These are phyloP conservation scores for Rosa lucieae DNA, from an alignment of 306 rosid genomes.

Conservation along the genomic window DNA sequence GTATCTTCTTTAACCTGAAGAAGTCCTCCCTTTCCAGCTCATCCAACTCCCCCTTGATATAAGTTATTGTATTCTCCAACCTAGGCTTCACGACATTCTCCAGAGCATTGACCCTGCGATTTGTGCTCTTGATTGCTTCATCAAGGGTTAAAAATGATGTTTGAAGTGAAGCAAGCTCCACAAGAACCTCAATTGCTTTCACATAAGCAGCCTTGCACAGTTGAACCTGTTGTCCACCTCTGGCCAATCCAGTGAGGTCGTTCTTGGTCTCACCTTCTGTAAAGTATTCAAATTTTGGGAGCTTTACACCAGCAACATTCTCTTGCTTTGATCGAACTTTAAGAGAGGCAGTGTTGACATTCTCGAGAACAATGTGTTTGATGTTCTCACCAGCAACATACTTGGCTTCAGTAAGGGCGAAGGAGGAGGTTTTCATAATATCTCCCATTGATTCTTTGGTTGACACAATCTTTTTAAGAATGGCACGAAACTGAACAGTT, in stretches of 20 bases:
- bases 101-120: conserved; percentile 89
- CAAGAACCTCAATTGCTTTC: conserved; percentile 90
- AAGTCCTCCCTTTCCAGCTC: conserved; percentile 96
- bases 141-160: conserved; percentile 93
- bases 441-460: conserved; percentile 97
- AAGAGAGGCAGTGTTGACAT: conserved; percentile 72
- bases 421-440: conserved; percentile 79
- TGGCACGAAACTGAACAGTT: conserved; percentile 83
- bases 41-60: conserved; percentile 89
- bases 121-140: conserved; percentile 88
- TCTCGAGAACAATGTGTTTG: conserved; percentile 86
- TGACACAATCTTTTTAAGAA: conserved; percentile 85
- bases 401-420: conserved; percentile 86
- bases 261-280: conserved; percentile 71
- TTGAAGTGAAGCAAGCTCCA: conserved; percentile 95
- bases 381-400: conserved; percentile 93
- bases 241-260: conserved; percentile 90
- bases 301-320: conserved; percentile 88
- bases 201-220: conserved; percentile 82
- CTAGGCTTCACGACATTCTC: conserved; percentile 91
- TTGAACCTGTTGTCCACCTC: conserved; percentile 96
- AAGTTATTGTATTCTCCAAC: conserved; percentile 79
- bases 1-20: conserved; percentile 95
- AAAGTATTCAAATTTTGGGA: conserved; percentile 81
- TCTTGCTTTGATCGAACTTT: conserved; percentile 83